These are phyloP conservation scores for Tylopilus plumbeoviolaceoides DNA, from an alignment of 768 basidiomycete species.

Conservation along the genomic window DNA sequence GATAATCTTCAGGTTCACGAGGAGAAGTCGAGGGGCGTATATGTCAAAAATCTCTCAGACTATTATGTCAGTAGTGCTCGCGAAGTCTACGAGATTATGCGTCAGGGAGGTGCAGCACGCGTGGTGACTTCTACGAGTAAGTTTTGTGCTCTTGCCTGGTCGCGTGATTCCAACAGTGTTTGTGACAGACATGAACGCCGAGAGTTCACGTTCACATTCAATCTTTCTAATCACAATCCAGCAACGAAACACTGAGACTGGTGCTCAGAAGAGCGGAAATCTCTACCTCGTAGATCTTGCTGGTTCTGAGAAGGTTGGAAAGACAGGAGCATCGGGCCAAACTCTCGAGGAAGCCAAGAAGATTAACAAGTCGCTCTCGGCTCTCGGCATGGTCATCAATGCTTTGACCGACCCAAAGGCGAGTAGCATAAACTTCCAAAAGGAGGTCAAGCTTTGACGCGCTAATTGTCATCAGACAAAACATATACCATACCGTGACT, in stretches of 20 bases:
- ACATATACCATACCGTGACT: constrained; percentile 98
- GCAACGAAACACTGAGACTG: constrained; percentile 93
- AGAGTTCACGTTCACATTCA: constrained; percentile 97
- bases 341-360: constrained; percentile 99
- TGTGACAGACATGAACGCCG: constrained; percentile 93
- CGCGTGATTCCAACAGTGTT: constrained; percentile 1
- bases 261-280: constrained; percentile 94
- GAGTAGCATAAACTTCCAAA: constrained; percentile 17
- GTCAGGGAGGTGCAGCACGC: constrained; percentile 87
- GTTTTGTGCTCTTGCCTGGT: constrained; percentile 27
- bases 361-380: constrained; percentile 98
- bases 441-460: constrained; percentile 3
- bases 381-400: constrained; percentile 99
- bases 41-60: constrained; percentile 95
- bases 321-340: constrained; percentile 98
- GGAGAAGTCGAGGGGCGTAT: constrained; percentile 95
- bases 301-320: constrained; percentile 98
- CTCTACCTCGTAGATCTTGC: constrained; percentile 97
- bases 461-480: constrained; percentile 57
- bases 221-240: constrained; percentile 98
- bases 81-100: constrained; percentile 99
- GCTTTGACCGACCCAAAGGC: constrained; percentile 96
- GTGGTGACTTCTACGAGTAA: constrained; percentile 92
- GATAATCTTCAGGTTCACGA: constrained; percentile 99
- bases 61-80: constrained; percentile 95